A percentile compares a stretch with the other conserved stretches of the same genome.
Conservation (phyloP, 106 monocot species). For the Xerophyta viscosa region DNA sequence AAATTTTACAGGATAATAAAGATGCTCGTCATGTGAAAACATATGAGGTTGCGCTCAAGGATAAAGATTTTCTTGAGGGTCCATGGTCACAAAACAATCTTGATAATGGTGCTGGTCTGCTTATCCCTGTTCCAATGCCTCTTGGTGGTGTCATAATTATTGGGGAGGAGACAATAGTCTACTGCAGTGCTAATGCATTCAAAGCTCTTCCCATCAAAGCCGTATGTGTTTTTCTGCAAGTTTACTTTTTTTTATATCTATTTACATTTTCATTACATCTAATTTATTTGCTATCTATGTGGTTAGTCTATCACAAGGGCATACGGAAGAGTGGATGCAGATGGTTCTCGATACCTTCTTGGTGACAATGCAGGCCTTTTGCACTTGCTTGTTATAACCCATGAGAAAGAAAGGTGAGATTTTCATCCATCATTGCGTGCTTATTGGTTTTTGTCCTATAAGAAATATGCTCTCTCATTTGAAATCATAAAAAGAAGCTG, state of each 20-base stretch:
- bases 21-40: constrained; percentile 99
- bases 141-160: constrained; percentile 98
- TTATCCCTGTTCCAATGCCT: constrained; percentile 95
- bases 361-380: constrained; percentile 88
- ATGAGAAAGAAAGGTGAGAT: constrained; percentile 79
- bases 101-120: constrained; percentile 89
- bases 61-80: constrained; percentile 97
- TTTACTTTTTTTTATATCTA: neutral
- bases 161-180: constrained; percentile 98
- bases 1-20: constrained; percentile 80
- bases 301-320: constrained; percentile 91
- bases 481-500: too few species aligned
- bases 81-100: constrained; percentile 97
- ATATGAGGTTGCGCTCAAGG: constrained; percentile 95
- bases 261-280: neutral
- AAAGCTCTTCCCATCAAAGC: constrained; percentile 91
- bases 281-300: neutral
- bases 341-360: constrained; percentile 96
- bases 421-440: neutral
- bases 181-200: constrained; percentile 73
- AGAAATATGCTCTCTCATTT: too few species aligned
- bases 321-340: constrained; percentile 93
- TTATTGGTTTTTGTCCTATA: neutral
- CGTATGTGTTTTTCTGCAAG: too few species aligned
- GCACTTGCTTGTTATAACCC: constrained; percentile 87